A percentile compares a stretch with the other conserved stretches of the same genome.
Evolutionary conservation across 2,329 filamentous ascomycete species (phyloP).

Genomic region (Zasmidium cellare): DNA sequence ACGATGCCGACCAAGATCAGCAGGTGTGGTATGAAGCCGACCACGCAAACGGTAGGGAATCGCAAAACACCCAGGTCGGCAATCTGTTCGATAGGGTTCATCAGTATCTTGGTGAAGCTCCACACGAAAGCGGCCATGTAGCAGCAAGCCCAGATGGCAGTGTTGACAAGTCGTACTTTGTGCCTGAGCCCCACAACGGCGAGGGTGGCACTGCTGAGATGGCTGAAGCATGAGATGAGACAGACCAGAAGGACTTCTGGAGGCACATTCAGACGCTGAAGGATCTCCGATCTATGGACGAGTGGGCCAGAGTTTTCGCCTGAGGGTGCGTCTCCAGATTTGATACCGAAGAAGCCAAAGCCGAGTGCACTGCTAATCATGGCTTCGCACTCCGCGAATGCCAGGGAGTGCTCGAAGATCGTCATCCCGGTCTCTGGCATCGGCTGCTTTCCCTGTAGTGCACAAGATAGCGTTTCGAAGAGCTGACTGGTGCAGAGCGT

Average conservation of each 20-base stretch:
- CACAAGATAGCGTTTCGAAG: slow-evolving; percentile 82
- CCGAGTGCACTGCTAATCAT: slow-evolving; percentile 79
- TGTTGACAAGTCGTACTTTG: slow-evolving; percentile 78
- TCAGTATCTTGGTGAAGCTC: slow-evolving; percentile 59
- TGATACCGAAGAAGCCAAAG: slow-evolving; percentile 65
- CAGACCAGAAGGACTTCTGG: slow-evolving; percentile 86
- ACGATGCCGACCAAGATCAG: slow-evolving; percentile 78
- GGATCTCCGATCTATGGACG: slow-evolving; percentile 50
- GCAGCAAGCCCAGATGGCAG: slow-evolving; percentile 83
- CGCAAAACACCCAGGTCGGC: slow-evolving; percentile 72
- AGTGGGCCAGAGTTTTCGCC: slow-evolving; percentile 18
- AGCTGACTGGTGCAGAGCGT: slow-evolving; percentile 75
- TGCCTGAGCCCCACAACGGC: slow-evolving; percentile 79
- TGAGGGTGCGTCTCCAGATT: slow-evolving; percentile 29
- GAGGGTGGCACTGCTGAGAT: slow-evolving; percentile 79
- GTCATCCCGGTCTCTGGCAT: slow-evolving; percentile 93
- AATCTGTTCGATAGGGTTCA: slow-evolving; percentile 53
- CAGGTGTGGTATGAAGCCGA: slow-evolving; percentile 94
- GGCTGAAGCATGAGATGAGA: slow-evolving; percentile 85
- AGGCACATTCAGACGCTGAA: slow-evolving; percentile 80
- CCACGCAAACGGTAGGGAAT: slow-evolving; percentile 91
- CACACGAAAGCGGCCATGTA: slow-evolving; percentile 85
- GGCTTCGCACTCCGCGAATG: slow-evolving; percentile 92
- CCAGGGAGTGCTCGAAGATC: slow-evolving; percentile 91
- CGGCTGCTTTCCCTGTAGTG: slow-evolving; percentile 77